A percentile compares a stretch with the other conserved stretches of the same genome.
These are phyloP conservation scores for Cupressus sempervirens DNA, from an alignment of 75 land plant species.

Conservation along the genomic window DNA sequence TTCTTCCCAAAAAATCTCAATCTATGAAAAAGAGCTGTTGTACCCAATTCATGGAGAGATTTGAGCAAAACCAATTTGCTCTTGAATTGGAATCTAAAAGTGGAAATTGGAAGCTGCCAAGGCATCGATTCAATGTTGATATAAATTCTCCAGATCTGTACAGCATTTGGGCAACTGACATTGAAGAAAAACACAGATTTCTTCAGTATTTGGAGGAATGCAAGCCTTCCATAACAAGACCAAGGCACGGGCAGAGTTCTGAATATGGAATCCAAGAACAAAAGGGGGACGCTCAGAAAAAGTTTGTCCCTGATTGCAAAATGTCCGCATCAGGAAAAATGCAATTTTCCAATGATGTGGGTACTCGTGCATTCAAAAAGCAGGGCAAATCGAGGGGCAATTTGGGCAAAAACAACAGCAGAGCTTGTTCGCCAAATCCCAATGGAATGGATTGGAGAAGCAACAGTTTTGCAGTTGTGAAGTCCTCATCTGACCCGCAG, in stretches of 20 bases:
- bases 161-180: background rate
- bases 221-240: background rate
- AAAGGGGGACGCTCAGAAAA: background rate
- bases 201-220: background rate
- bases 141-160: background rate
- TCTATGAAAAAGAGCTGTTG: background rate
- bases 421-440: background rate
- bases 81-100: background rate
- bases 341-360: background rate
- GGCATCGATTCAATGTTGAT: background rate
- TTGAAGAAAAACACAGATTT: background rate
- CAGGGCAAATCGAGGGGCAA: background rate
- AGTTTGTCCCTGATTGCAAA: background rate
- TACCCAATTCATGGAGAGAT: background rate
- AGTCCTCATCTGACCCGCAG: constrained; percentile 51
- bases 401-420: too few species aligned
- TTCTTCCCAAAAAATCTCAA: background rate
- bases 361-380: background rate
- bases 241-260: background rate
- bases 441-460: background rate
- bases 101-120: background rate
- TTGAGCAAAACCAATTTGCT: background rate
- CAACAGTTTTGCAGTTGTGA: constrained; percentile 61
- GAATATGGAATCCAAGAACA: background rate
- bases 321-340: background rate